Conservation (phyloP, 192 early-diverging fungal genomes). For the Backusella luteola region DNA sequence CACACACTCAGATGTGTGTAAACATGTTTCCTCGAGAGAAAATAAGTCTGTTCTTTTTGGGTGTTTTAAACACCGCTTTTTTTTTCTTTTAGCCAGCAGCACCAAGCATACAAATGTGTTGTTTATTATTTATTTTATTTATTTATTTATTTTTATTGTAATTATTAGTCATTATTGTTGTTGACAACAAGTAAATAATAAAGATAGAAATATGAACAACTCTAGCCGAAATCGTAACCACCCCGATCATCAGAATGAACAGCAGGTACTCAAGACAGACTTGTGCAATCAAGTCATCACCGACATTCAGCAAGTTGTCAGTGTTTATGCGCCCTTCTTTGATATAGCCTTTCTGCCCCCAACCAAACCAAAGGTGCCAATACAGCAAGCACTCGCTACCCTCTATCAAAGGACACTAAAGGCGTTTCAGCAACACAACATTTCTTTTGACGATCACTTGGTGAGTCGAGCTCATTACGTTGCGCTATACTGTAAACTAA, state of each 20-base stretch:
- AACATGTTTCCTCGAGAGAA: too few species aligned
- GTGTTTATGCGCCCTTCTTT: slow-evolving; percentile 16
- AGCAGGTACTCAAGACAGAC: slow-evolving; percentile 25
- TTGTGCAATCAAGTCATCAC: slow-evolving; percentile 16
- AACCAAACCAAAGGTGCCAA: background rate
- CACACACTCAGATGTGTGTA: background rate
- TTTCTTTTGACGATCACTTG: slow-evolving; percentile 32
- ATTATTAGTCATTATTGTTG: background rate
- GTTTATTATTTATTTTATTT: too few species aligned
- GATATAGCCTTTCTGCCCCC: slow-evolving; percentile 8
- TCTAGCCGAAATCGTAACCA: slow-evolving; percentile 10
- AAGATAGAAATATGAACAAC: background rate
- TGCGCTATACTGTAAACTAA: background rate
- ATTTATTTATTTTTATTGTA: background rate
- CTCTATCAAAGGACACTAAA: slow-evolving; percentile 24
- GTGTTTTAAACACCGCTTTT: too few species aligned
- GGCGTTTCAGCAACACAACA: slow-evolving; percentile 6
- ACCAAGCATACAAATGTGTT: too few species aligned
- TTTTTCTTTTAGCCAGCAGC: too few species aligned
- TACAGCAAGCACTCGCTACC: background rate
- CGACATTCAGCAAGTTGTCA: slow-evolving; percentile 22
- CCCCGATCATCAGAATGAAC: slow-evolving; percentile 21
- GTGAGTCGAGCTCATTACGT: slow-evolving; percentile 6
- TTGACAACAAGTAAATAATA: background rate
- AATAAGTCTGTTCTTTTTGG: too few species aligned